Conservation (phyloP, 768 basidiomycete genomes). For the Lentinus tigrinus region DNA sequence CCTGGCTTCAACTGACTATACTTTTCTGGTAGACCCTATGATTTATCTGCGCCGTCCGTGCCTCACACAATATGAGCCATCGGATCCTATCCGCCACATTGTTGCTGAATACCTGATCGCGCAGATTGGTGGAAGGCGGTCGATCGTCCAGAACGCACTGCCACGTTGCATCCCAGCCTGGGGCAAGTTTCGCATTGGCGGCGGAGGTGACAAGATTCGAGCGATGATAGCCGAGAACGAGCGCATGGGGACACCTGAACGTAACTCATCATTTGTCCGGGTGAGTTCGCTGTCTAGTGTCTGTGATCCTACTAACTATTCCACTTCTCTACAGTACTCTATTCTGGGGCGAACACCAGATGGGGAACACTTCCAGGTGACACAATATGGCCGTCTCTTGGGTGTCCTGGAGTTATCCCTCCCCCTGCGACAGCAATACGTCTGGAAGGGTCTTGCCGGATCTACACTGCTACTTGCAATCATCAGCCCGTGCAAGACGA, state of each 20-base stretch:
- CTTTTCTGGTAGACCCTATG: background rate
- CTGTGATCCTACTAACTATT: background rate
- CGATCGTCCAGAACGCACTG: background rate
- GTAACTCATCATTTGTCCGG: slow-evolving; percentile 26
- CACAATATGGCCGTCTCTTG: too few species aligned
- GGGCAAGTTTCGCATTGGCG: background rate
- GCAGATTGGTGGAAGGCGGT: background rate
- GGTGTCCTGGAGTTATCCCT: too few species aligned
- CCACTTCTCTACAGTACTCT: background rate
- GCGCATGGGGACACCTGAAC: background rate
- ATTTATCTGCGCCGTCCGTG: background rate
- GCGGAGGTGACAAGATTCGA: slow-evolving; percentile 18
- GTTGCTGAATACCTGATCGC: background rate
- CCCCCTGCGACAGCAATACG: too few species aligned
- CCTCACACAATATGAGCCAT: slow-evolving; percentile 8
- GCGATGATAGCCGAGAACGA: background rate
- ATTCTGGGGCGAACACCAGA: too few species aligned
- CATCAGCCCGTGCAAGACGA: slow-evolving; percentile 24
- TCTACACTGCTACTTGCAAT: background rate
- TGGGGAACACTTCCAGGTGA: too few species aligned
- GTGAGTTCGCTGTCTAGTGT: slow-evolving; percentile 12
- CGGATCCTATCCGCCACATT: slow-evolving; percentile 4
- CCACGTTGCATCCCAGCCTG: slow-evolving; percentile 17
- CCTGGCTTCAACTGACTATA: too few species aligned
- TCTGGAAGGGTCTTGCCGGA: too few species aligned